Conservation (phyloP, 2,329 filamentous ascomycete species). For the Hypomyces rosellus region DNA sequence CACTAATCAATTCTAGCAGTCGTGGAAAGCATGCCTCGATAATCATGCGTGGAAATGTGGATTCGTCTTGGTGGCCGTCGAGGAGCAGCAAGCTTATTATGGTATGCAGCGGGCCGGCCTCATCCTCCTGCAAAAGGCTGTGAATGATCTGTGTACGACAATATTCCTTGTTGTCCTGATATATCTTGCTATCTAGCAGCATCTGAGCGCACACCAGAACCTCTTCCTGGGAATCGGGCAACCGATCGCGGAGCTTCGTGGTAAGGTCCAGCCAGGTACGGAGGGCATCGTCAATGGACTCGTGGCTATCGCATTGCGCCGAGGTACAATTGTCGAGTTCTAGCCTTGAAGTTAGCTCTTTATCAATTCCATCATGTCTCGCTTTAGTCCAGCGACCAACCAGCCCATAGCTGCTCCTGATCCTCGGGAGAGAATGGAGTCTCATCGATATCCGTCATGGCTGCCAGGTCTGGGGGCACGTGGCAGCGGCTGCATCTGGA, state of each 20-base stretch:
- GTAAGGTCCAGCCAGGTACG: slow-evolving; percentile 78
- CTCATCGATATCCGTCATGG: slow-evolving; percentile 56
- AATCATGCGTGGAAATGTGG: slow-evolving; percentile 81
- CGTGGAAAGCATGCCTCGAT: slow-evolving; percentile 76
- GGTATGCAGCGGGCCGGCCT: slow-evolving; percentile 69
- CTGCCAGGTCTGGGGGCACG: slow-evolving; percentile 24
- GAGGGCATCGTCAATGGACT: slow-evolving; percentile 73
- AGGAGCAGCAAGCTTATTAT: slow-evolving; percentile 80
- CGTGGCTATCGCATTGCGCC: slow-evolving; percentile 43
- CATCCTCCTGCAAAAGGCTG: slow-evolving; percentile 85
- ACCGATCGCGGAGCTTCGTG: slow-evolving; percentile 67
- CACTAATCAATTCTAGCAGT: slow-evolving; percentile 73
- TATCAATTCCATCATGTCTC: background rate
- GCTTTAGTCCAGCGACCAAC: slow-evolving; percentile 38
- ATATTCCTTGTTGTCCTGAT: slow-evolving; percentile 70
- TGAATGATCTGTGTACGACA: slow-evolving; percentile 90
- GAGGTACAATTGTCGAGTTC: slow-evolving; percentile 44
- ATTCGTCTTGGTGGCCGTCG: slow-evolving; percentile 74
- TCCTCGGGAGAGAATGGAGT: slow-evolving; percentile 62
- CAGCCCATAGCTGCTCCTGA: slow-evolving; percentile 84
- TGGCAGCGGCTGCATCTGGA: slow-evolving; percentile 31
- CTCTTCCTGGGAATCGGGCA: slow-evolving; percentile 70
- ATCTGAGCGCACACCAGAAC: slow-evolving; percentile 73
- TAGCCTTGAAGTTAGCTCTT: slow-evolving; percentile 22
- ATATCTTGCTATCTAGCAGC: slow-evolving; percentile 70